These are phyloP conservation scores for Aspergillus aculeatus DNA, from an alignment of 2,329 filamentous ascomycete species.

Conservation along the genomic window DNA sequence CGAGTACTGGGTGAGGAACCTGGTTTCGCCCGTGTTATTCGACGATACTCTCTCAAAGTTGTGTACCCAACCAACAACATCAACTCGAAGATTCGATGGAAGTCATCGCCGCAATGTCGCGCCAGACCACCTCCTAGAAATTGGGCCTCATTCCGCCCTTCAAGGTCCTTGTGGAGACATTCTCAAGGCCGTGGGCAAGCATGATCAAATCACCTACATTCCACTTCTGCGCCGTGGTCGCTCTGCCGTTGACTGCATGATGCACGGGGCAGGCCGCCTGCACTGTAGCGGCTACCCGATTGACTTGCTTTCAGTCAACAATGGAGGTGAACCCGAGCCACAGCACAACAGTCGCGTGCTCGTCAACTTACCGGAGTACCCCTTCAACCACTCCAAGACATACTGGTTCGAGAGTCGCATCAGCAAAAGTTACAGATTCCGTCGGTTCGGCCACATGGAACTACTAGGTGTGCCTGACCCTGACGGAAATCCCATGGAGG, in stretches of 20 bases:
- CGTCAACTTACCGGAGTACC: conserved; percentile 15
- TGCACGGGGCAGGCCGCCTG: not conserved
- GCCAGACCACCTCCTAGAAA: conserved; percentile 18
- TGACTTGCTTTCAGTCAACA: not conserved
- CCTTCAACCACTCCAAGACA: conserved; percentile 14
- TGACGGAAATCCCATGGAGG: conserved; percentile 21
- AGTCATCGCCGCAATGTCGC: conserved; percentile 4
- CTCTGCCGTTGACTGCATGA: not conserved
- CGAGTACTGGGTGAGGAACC: conserved; percentile 22
- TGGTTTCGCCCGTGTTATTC: conserved; percentile 21
- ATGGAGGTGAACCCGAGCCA: not conserved
- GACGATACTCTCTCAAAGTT: conserved; percentile 7
- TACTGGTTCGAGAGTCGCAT: conserved; percentile 10
- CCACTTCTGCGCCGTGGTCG: not conserved
- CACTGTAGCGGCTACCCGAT: not conserved
- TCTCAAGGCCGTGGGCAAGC: not conserved
- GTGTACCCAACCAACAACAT: not conserved
- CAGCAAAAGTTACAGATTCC: conserved; percentile 5
- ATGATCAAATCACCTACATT: not conserved
- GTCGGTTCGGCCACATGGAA: conserved; percentile 5
- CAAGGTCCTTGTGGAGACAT: conserved; percentile 16
- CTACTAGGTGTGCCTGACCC: conserved; percentile 17
- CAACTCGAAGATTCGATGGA: not conserved
- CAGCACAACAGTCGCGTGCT: not conserved
- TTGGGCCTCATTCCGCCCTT: conserved; percentile 22